Evolutionary conservation across 2,329 filamentous ascomycete species (phyloP), one percentile per base, ranked within the genome.

Genomic region (Colletotrichum aenigma): DNA sequence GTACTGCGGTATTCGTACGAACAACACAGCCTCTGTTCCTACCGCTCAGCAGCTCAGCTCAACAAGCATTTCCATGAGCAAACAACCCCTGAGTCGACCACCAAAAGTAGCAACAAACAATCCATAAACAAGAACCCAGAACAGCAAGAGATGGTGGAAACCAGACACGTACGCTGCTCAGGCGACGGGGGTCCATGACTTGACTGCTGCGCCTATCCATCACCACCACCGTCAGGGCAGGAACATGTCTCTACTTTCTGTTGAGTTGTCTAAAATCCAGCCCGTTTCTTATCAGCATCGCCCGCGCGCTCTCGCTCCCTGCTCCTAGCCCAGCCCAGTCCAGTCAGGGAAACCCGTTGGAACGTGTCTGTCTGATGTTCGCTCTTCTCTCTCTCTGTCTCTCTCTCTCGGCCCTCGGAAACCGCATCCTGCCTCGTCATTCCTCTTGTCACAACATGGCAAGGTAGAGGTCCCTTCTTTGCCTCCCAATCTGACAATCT

Each of bases 271-370:
- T 62, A 28, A n/a, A 26, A 65, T 38, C 62, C 30, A 38, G 69
- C 56, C 70, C 34, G 64, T 68, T 75, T 68, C 73, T 75, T 68
- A 75, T 75, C 73, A 48, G 34, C 34, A 56, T 75, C 38, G 32
- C 69, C 32, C 38, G 58, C 38, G 71, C 43, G 10, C 43, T 48
- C n/a, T 66, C 36, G 36, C 64, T 55, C 24, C 64, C n/a, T 55
- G 43, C 18, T 48, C 43, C 43, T 48, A 48, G 43, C 10, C 43
- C 10, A 7, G 24, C 7, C 38, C n/a, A 21, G 43, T 48, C 43
- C 43, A 48, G 24, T 9, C 38, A 36, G 34, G 38, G 15, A 24
- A 62, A 26, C 21, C n/a, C 62, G 43, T 64, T 68, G 73, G 73
- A 73, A 75, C 64, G 70, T 68, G 56, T 38, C 32, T 73, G 70